Evolutionary conservation across 768 basidiomycete species (phyloP).

Genomic region (Trametopsis cervina): DNA sequence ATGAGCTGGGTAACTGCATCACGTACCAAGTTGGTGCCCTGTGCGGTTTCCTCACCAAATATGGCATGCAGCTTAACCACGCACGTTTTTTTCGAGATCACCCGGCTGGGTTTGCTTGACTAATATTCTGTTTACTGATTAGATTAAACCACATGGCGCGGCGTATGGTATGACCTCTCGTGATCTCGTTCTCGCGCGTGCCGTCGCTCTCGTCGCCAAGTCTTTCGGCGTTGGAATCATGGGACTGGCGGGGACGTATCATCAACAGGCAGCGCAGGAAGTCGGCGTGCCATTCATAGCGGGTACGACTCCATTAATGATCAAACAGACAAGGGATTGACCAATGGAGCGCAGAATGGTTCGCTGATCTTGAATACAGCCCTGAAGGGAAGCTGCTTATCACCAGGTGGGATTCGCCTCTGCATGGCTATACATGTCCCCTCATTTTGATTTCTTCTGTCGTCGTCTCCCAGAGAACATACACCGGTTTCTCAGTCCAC

Average conservation of each 20-base stretch:
- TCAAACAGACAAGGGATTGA: too few relatives aligned
- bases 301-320: too few relatives aligned
- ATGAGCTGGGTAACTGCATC: slow-evolving; percentile 50
- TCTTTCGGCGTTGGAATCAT: slow-evolving; percentile 51
- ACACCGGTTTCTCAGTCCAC: slow-evolving; percentile 36
- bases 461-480: slow-evolving; percentile 35
- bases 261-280: slow-evolving; percentile 50
- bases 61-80: slow-evolving; percentile 49
- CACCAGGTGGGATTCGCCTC: slow-evolving; percentile 37
- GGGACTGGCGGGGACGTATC: slow-evolving; percentile 57
- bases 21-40: slow-evolving; percentile 66
- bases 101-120: background rate
- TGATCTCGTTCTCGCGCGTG: slow-evolving; percentile 47
- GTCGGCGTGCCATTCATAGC: slow-evolving; percentile 55
- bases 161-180: slow-evolving; percentile 55
- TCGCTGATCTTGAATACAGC: slow-evolving; percentile 58
- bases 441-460: background rate
- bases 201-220: slow-evolving; percentile 46
- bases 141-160: slow-evolving; percentile 60
- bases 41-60: slow-evolving; percentile 46
- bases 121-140: background rate
- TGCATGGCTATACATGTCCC: background rate
- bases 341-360: slow-evolving; percentile 41
- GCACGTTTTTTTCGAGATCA: slow-evolving; percentile 25
- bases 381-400: slow-evolving; percentile 51